phyloP scores from a whole-genome alignment of 768 basidiomycete species.

The Russula sp. region DNA sequence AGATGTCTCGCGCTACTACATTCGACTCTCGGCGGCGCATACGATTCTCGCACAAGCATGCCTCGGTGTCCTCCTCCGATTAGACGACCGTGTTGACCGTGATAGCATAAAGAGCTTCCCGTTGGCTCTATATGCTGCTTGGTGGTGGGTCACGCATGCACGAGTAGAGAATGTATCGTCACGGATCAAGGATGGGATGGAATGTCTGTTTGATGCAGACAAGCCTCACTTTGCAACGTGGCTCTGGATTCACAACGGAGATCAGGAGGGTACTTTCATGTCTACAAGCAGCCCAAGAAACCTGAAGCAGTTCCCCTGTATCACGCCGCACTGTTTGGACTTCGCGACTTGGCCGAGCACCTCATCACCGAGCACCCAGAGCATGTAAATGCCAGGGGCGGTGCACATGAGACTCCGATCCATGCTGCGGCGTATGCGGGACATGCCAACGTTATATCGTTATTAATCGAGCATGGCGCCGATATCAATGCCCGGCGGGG shows the following conservation, averaged over 20 bases:
- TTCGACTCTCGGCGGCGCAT: neutral
- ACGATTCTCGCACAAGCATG: conserved; percentile 2
- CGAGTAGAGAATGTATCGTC: neutral
- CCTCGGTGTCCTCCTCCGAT: conserved; percentile 4
- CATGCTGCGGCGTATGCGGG: neutral
- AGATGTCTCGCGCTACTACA: neutral
- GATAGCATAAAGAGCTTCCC: neutral
- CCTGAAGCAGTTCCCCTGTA: neutral
- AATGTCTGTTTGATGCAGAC: neutral
- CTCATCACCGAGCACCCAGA: neutral
- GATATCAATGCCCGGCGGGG: neutral
- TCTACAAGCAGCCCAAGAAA: neutral
- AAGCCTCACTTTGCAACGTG: neutral
- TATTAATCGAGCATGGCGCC: neutral
- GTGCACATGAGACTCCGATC: neutral
- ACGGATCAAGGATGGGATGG: neutral
- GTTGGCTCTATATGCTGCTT: neutral
- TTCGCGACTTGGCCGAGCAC: neutral
- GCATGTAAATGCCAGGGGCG: neutral
- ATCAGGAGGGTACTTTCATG: no score
- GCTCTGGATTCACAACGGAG: neutral
- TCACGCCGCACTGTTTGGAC: neutral
- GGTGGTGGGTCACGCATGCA: neutral
- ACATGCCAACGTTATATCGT: neutral
- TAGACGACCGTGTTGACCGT: neutral